A percentile compares a stretch with the other conserved stretches of the same genome.
Conservation (phyloP, 2,329 filamentous ascomycete species). For the Aspergillus fumigatus region DNA sequence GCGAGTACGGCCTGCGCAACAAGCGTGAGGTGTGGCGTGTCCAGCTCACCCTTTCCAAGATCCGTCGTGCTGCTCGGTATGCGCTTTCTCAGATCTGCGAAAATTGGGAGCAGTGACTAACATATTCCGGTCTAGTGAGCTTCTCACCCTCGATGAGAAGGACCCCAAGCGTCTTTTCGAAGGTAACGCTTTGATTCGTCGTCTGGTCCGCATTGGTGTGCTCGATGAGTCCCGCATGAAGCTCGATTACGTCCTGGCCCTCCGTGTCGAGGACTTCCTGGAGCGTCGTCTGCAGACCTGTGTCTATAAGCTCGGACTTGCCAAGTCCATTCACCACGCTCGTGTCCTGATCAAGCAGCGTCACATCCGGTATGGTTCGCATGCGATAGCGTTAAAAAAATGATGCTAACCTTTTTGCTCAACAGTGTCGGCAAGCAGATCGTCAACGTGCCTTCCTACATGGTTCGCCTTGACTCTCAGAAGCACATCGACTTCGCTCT, state of each 20-base stretch:
- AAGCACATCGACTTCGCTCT: slow-evolving; percentile 99
- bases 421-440: slow-evolving; percentile 97
- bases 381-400: background rate
- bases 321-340: slow-evolving; percentile 99
- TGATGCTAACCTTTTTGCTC: background rate
- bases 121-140: slow-evolving; percentile 64
- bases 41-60: slow-evolving; percentile 99
- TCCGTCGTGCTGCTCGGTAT: slow-evolving; percentile 99
- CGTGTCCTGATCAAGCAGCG: slow-evolving; percentile 99
- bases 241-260: slow-evolving; percentile 99
- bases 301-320: slow-evolving; percentile 99
- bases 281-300: slow-evolving; percentile 99
- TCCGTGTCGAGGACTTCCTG: slow-evolving; percentile 99
- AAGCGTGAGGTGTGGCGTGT: slow-evolving; percentile 99
- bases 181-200: slow-evolving; percentile 99
- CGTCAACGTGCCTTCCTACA: slow-evolving; percentile 99
- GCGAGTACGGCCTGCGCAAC: slow-evolving; percentile 99
- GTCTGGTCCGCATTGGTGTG: slow-evolving; percentile 99
- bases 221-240: slow-evolving; percentile 99
- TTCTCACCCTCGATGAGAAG: slow-evolving; percentile 99
- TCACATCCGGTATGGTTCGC: slow-evolving; percentile 70
- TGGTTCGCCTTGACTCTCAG: slow-evolving; percentile 99
- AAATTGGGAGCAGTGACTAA: slow-evolving; percentile 1
- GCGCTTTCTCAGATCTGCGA: slow-evolving; percentile 24
- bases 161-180: slow-evolving; percentile 99